These are phyloP conservation scores for Capsella bursapastoris DNA, from an alignment of 345 rosid genomes.

Conservation along the genomic window DNA sequence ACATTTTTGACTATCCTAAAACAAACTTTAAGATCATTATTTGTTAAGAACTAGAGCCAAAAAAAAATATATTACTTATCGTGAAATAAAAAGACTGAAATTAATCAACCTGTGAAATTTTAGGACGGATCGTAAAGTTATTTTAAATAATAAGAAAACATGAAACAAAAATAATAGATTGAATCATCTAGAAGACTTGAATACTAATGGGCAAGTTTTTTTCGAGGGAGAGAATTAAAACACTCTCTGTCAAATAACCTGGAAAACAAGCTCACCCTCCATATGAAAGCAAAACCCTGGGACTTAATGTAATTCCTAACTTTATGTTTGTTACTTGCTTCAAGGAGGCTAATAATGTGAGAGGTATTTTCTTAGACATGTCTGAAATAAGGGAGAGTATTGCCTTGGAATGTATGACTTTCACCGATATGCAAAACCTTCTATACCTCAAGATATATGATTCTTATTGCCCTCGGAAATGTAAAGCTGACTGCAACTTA, in stretches of 20 bases:
- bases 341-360: not conserved
- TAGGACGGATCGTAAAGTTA: not conserved
- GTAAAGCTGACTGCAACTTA: not conserved
- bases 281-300: too few species aligned
- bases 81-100: not conserved
- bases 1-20: not conserved
- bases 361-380: slow-evolving; percentile 2
- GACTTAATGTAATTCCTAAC: not conserved
- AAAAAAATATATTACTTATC: too few species aligned
- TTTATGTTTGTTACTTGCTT: not conserved
- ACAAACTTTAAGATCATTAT: not conserved
- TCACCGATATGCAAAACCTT: not conserved
- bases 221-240: not conserved
- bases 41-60: too few species aligned
- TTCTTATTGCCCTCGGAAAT: not conserved
- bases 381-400: not conserved
- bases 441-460: slow-evolving; percentile 2
- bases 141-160: not conserved
- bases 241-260: not conserved
- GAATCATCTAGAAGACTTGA: too few species aligned
- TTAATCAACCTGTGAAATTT: not conserved
- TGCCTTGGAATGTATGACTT: not conserved
- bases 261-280: not conserved
- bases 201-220: too few species aligned
- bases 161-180: not conserved